phyloP scores from a whole-genome alignment of 1,139 yeast species.

The Pichia sp. region DNA sequence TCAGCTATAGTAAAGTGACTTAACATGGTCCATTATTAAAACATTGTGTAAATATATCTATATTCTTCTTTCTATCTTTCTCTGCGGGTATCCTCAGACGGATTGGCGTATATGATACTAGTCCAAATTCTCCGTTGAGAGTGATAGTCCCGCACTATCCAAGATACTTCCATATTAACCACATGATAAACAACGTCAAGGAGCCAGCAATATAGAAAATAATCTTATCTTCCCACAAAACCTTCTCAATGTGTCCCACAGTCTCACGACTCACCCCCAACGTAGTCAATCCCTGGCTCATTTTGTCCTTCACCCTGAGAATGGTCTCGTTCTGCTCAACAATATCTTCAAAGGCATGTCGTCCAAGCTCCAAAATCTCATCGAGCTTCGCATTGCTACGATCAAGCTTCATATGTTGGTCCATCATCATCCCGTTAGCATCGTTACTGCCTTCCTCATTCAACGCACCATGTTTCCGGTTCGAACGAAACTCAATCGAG shows the following conservation, averaged over 20 bases:
- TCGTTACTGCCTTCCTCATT: conserved; percentile 32
- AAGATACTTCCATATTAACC: conserved; percentile 63
- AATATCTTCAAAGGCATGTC: conserved; percentile 77
- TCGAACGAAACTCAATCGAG: conserved; percentile 28
- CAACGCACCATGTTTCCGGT: conserved; percentile 32
- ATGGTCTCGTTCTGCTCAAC: conserved; percentile 79
- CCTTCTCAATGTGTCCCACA: conserved; percentile 70
- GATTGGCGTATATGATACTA: too few relatives aligned
- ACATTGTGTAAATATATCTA: too few relatives aligned
- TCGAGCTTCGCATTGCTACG: conserved; percentile 81
- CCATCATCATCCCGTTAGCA: conserved; percentile 44
- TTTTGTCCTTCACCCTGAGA: conserved; percentile 55
- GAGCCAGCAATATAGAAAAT: conserved; percentile 75
- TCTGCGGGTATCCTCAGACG: too few relatives aligned
- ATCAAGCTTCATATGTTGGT: conserved; percentile 62
- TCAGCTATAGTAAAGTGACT: background rate
- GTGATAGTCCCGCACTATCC: conserved; percentile 34
- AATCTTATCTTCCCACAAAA: conserved; percentile 88
- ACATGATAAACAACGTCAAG: conserved; percentile 62
- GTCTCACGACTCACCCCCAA: conserved; percentile 87
- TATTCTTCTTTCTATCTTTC: too few relatives aligned
- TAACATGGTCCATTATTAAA: too few relatives aligned
- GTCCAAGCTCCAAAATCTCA: conserved; percentile 86
- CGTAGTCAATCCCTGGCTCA: conserved; percentile 69
- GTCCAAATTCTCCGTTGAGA: too few relatives aligned